Evolutionary conservation across 2,329 filamentous ascomycete genomes (phyloP).

Genomic region (Rutstroemia sp.): DNA sequence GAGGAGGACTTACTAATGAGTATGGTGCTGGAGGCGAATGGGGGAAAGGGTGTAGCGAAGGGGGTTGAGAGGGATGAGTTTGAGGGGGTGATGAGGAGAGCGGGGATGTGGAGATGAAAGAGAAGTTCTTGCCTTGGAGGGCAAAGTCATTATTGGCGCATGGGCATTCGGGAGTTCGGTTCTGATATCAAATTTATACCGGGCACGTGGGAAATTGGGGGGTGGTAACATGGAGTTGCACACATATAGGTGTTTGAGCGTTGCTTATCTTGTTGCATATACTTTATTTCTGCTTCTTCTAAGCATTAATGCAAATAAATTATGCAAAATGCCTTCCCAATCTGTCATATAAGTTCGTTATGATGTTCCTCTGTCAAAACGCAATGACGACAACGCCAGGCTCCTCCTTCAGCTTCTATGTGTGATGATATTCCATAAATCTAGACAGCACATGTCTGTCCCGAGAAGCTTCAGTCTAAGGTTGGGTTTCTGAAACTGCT

Average conservation of each 20-base stretch:
- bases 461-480: constrained; percentile 13
- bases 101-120: constrained; percentile 25
- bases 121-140: neutral
- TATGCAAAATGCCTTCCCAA: constrained; percentile 12
- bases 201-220: neutral
- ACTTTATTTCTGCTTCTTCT: constrained; percentile 7
- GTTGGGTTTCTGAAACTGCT: neutral
- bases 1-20: constrained; percentile 77
- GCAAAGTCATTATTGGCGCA: neutral
- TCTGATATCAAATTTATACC: neutral
- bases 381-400: neutral
- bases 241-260: neutral
- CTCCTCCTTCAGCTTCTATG: neutral
- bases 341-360: neutral
- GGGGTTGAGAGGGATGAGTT: constrained; percentile 67
- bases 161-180: neutral
- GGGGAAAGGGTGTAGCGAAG: constrained; percentile 60
- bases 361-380: neutral
- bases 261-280: neutral
- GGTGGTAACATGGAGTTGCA: neutral
- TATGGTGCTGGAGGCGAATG: constrained; percentile 94
- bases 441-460: neutral
- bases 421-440: too few species aligned
- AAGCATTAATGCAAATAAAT: constrained; percentile 9
- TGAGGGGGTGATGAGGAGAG: constrained; percentile 27